Evolutionary conservation across 2,329 filamentous ascomycete species (phyloP), one percentile per base, ranked within the genome.

Genomic region (Teratosphaeria nubilosa): DNA sequence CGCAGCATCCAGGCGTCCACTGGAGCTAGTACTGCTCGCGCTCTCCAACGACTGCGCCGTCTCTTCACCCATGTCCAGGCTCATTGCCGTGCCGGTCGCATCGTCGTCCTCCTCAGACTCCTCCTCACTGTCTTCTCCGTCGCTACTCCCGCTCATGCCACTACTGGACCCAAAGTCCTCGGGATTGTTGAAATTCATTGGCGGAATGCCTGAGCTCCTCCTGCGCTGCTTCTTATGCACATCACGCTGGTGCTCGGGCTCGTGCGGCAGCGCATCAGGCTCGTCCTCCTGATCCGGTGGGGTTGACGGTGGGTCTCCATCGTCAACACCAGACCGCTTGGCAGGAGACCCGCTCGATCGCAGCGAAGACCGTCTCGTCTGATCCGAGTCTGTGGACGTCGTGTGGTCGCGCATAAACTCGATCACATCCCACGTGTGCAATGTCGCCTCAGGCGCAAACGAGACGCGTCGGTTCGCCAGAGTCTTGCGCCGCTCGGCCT

Each of bases 401-500:
- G 91, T 95, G 22, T 90, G 90, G 70, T 96, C 91, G 68, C 91
- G 90, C 70, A 85, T 82, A 62, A 91, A 88, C 69, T 97, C 92
- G 51, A 96, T 84, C 58, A 94, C 91, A 69, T 97, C 91, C 81
- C 95, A 97, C 0, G 94, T 99, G 71, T 99, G 94, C 37, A 99
- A 80, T 3, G 94, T 99, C 13, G 94, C 94, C 75, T 99, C 94
- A 1, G 94, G 94, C 4, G 94, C 94, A 73, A 99, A 99, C 0
- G 92, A 97, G 34, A 99, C 94, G 69, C 94, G 85, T 68, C 94
- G 85, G 71, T 94, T 95, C 53, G 92, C 82, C 52, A 68, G 63
- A 31, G 68, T 70, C 72, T 97, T 97, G 65, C 94, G 83, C 62
- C 94, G 86, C 51, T 90, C 91, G 72, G 95, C 94, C 65, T 91